These are phyloP conservation scores for Diaporthe nobilis DNA, from an alignment of 2,329 filamentous ascomycete genomes.

Conservation along the genomic window DNA sequence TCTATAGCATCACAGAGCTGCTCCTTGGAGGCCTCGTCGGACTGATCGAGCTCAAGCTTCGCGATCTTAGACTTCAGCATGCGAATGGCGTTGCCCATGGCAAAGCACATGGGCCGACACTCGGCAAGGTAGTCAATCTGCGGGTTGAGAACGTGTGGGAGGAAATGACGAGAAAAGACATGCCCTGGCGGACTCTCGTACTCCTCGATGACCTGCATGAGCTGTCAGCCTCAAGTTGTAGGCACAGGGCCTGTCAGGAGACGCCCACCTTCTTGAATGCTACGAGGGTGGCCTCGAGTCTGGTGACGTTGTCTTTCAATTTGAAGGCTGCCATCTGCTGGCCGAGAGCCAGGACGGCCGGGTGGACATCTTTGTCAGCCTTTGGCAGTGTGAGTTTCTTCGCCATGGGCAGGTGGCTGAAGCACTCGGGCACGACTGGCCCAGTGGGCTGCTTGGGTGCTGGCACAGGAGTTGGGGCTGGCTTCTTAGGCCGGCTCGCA, in stretches of 20 bases:
- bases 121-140: slow-evolving; percentile 96
- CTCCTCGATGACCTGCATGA: slow-evolving; percentile 83
- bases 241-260: not conserved
- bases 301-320: slow-evolving; percentile 89
- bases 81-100: slow-evolving; percentile 96
- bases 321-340: slow-evolving; percentile 92
- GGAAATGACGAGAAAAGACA: slow-evolving; percentile 91
- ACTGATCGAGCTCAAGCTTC: slow-evolving; percentile 87
- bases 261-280: slow-evolving; percentile 84
- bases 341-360: slow-evolving; percentile 85
- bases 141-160: slow-evolving; percentile 89
- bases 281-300: slow-evolving; percentile 88
- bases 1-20: slow-evolving; percentile 86
- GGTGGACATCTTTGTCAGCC: slow-evolving; percentile 85
- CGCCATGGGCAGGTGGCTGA: slow-evolving; percentile 85
- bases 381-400: slow-evolving; percentile 67
- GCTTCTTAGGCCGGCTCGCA: slow-evolving; percentile 49
- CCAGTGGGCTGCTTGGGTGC: slow-evolving; percentile 67
- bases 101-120: slow-evolving; percentile 95
- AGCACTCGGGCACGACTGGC: slow-evolving; percentile 77
- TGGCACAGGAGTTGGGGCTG: slow-evolving; percentile 50
- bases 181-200: slow-evolving; percentile 90
- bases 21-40: slow-evolving; percentile 86
- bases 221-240: slow-evolving; percentile 37
- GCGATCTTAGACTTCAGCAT: slow-evolving; percentile 95